Base-by-base conservation (phyloP, 257 asterid genomes). In the Plantago elongata region DNA sequence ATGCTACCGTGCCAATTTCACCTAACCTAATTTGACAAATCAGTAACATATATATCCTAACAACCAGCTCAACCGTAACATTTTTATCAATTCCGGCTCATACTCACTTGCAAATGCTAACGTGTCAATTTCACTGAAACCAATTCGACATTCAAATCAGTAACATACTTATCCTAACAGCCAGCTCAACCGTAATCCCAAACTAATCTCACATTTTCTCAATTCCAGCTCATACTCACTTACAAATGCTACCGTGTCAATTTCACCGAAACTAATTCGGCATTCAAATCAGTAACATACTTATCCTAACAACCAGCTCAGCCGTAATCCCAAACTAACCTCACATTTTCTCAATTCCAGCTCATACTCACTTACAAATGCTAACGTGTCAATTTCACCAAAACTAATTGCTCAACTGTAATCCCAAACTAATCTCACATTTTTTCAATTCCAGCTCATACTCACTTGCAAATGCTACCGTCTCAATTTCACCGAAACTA, bases 31-130 rank as follows among this genome's bases (percentile, higher is more conserved):
- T 14, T 34, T 18, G 40, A 54, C 18, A 66, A 54, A 37, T 37
- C 29, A 4, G 45, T 11, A 12, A 34, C 44, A 42, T 47, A 60
- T 34, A n/a, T n/a, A n/a, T n/a, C n/a, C n/a, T n/a, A n/a, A n/a
- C 60, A 59, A 58, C 51, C 62, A 49, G n/a, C n/a, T n/a, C n/a
- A n/a, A n/a, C n/a, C n/a, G n/a, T n/a, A n/a, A n/a, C n/a, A n/a
- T n/a, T 57, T 9, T 56, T 74, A 57, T 43, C 56, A 69, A 57
- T 71, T 51, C 65, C 70, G 69, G 65, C 75, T 72, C 68, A 56
- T 27, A 44, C 52, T 61, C 16, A 68, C 51, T 51, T 63, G 52
- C 74, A 51, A 42, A 48, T 15, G 9, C 65, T 57, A 57, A 0
- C 64, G 67, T 50, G 51, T 50, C 77, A 61, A 49, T 9, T 44